Evolutionary conservation across 495 filamentous ascomycete genomes (phyloP), one percentile per base, ranked within the genome.

Genomic region (Coniosporium apollinis): DNA sequence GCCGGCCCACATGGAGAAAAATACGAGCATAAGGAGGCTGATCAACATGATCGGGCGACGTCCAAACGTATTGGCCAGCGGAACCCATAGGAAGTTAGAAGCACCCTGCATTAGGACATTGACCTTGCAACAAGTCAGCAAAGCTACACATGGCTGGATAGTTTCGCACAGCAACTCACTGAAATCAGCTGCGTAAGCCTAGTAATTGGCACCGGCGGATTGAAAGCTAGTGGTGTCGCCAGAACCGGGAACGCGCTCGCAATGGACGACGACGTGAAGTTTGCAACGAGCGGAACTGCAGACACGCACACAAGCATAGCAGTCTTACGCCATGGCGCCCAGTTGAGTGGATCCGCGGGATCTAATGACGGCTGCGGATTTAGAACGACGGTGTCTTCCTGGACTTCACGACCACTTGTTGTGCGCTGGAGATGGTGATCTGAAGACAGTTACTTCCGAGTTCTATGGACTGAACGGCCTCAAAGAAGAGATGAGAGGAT

Each of bases 61-160:
- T 13, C 50, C 45, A 28, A 51, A 46, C 2, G 34, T 47, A 30
- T 51, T 54, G 1, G 45, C 41, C 19, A 54, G 19, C 1, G 50
- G 50, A 9, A 54, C 48, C 50, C 45, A 54, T 26, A 32, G 46
- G 7, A 54, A 20, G 37, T 54, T 54, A 5, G 45, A 44, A 5
- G 32, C 36, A 13, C 50, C 50, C 9, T 42, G 13, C 25, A 54
- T 33, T 7, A 54, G 41, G 15, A 54, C 34, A 32, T 52, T 47
- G 36, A 53, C 44, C 44, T 39, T 11, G 1, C 5, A 24, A 2
- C 16, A 15, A n/a, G 4, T 7, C 8, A 3, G 22, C 15, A 18
- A 14, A 4, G 22, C 6, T 7, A 34, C 19, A 10, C 30, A 18
- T 5, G 30, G 22, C 15, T 1, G n/a, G 14, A n/a, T n/a, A n/a